A percentile compares a stretch with the other conserved stretches of the same genome.
phyloP scores from a whole-genome alignment of 495 filamentous ascomycete genomes.

The Neurospora tetrasperma region DNA sequence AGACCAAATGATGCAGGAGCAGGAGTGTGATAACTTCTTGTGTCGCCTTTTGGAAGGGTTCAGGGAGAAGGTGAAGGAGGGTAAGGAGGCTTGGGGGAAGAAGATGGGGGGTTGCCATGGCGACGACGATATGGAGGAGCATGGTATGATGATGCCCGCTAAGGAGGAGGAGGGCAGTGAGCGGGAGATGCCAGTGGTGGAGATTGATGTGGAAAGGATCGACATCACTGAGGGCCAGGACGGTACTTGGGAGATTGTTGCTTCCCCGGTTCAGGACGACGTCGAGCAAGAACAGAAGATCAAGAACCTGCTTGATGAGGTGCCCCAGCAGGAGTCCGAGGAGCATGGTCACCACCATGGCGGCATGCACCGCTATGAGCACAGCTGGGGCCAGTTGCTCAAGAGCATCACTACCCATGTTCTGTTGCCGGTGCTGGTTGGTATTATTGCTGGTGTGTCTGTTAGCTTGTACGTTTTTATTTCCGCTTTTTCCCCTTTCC shows the following conservation, averaged over 20 bases:
- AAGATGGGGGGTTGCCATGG: neutral
- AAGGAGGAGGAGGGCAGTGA: neutral
- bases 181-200: neutral
- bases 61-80: slow-evolving; percentile 25
- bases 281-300: neutral
- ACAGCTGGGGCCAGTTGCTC: slow-evolving; percentile 33
- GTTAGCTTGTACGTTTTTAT: slow-evolving; percentile 36
- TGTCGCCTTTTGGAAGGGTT: slow-evolving; percentile 38
- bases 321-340: neutral
- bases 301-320: neutral
- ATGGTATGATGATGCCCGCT: no score
- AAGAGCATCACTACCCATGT: slow-evolving; percentile 39
- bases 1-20: neutral
- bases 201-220: neutral
- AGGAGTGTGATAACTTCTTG: slow-evolving; percentile 34
- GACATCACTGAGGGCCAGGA: neutral
- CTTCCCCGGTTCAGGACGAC: neutral
- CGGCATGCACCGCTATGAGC: slow-evolving; percentile 11
- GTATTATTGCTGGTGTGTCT: slow-evolving; percentile 42
- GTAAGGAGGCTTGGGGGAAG: slow-evolving; percentile 15
- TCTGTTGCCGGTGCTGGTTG: slow-evolving; percentile 41
- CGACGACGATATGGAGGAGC: no score
- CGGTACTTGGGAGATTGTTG: neutral
- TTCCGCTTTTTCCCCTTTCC: neutral
- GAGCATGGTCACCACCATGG: slow-evolving; percentile 10